These are phyloP conservation scores for Fomitopsis schrenkii DNA, from an alignment of 1,284 basidiomycete species.

Conservation along the genomic window DNA sequence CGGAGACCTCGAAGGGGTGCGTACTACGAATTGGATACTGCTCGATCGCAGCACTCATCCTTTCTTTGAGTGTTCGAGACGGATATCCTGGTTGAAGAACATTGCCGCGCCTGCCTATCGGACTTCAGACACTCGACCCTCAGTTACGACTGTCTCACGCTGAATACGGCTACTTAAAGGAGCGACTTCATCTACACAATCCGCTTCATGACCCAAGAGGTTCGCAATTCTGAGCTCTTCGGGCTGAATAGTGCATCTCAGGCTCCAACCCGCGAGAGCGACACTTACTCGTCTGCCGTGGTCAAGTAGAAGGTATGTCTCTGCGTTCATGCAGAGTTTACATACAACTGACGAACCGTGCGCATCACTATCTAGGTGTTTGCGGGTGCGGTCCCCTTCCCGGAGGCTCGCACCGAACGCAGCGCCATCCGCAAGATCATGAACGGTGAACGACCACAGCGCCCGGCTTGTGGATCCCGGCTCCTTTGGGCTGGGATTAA, in stretches of 20 bases:
- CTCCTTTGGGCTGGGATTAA: too few species aligned
- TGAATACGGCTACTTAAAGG: background rate
- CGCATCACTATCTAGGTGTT: background rate
- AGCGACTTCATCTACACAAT: background rate
- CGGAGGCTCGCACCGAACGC: background rate
- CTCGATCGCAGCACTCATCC: background rate
- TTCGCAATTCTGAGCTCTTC: background rate
- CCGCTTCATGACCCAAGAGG: slow-evolving; percentile 5
- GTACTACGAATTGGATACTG: background rate
- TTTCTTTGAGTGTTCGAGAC: background rate
- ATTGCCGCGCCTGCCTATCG: background rate
- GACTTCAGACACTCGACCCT: slow-evolving; percentile 2
- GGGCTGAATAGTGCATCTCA: background rate
- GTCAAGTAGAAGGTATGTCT: slow-evolving; percentile 1
- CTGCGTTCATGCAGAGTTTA: too few species aligned
- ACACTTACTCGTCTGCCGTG: slow-evolving; percentile 2
- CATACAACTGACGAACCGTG: too few species aligned
- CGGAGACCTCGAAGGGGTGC: background rate
- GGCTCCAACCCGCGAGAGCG: slow-evolving; percentile 2
- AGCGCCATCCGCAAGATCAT: background rate
- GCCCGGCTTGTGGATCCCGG: too few species aligned
- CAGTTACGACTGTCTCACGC: background rate
- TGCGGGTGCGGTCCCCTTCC: background rate
- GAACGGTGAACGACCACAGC: too few species aligned
- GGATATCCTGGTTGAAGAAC: slow-evolving; percentile 8